phyloP scores from a whole-genome alignment of 1,139 yeast species.

The Hansenula sp. region DNA sequence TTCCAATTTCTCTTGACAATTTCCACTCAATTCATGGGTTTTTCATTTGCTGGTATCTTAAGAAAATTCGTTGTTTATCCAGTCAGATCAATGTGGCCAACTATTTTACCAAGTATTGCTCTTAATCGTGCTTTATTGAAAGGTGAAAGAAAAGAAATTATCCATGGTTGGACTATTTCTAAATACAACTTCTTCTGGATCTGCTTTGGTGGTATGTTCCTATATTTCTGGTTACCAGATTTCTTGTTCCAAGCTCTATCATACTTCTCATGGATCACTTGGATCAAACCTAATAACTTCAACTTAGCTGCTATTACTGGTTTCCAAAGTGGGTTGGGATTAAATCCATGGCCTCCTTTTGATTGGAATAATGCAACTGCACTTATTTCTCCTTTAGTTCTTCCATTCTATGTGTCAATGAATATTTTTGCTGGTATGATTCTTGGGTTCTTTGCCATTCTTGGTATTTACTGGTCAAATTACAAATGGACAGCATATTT shows the following conservation, averaged over 20 bases:
- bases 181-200: conserved; percentile 42
- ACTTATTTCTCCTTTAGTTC: conserved; percentile 61
- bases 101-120: conserved; percentile 49
- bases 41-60: conserved; percentile 59
- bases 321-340: conserved; percentile 44
- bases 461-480: conserved; percentile 46
- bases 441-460: conserved; percentile 35
- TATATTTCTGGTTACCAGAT: conserved; percentile 55
- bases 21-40: conserved; percentile 56
- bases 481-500: conserved; percentile 46
- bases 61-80: conserved; percentile 57
- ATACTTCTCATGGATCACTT: conserved; percentile 59
- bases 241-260: conserved; percentile 48
- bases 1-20: conserved; percentile 42
- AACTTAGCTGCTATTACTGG: conserved; percentile 55
- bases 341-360: conserved; percentile 47
- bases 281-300: conserved; percentile 55
- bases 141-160: conserved; percentile 36
- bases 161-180: conserved; percentile 49
- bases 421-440: conserved; percentile 46
- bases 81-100: conserved; percentile 52
- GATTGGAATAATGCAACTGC: conserved; percentile 51
- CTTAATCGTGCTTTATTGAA: conserved; percentile 47
- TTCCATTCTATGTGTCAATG: conserved; percentile 55
- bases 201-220: conserved; percentile 33